These are phyloP conservation scores for Glutinoglossum americanum DNA, from an alignment of 495 filamentous ascomycete species.

Conservation along the genomic window DNA sequence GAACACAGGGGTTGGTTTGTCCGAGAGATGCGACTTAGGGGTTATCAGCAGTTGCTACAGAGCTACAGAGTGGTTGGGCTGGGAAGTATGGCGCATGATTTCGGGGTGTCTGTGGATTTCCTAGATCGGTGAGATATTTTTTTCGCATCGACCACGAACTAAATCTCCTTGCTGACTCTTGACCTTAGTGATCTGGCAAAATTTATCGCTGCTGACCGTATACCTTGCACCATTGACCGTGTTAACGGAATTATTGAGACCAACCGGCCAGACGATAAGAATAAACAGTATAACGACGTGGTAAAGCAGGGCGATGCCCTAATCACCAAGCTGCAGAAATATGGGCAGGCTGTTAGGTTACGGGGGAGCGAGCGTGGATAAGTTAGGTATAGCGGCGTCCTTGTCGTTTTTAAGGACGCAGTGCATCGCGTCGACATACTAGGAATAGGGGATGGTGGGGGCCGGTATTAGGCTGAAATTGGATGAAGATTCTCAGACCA, in stretches of 20 bases:
- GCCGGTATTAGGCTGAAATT: too few relatives aligned
- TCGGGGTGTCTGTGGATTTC: constrained; percentile 89
- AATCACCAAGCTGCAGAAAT: constrained; percentile 98
- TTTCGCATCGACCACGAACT: too few relatives aligned
- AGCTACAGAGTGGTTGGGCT: constrained; percentile 92
- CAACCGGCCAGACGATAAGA: constrained; percentile 92
- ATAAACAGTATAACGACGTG: constrained; percentile 94
- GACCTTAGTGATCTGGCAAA: constrained; percentile 62
- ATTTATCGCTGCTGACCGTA: constrained; percentile 86
- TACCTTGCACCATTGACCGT: constrained; percentile 91
- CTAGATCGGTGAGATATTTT: constrained; percentile 52
- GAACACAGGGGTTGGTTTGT: constrained; percentile 94
- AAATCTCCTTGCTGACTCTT: constrained; percentile 8
- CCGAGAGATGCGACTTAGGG: constrained; percentile 87
- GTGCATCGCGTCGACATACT: too few relatives aligned
- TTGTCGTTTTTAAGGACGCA: background rate
- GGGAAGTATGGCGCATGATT: constrained; percentile 86
- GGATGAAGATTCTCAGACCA: background rate
- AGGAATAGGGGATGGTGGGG: too few relatives aligned
- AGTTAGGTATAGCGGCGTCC: background rate
- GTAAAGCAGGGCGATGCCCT: constrained; percentile 92
- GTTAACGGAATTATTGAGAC: constrained; percentile 97
- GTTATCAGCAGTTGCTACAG: constrained; percentile 91
- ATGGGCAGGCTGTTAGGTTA: constrained; percentile 85
- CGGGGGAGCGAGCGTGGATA: constrained; percentile 70